A percentile compares a stretch with the other conserved stretches of the same genome.
Evolutionary conservation across 1,139 yeast genomes (phyloP).

Genomic region (Yamadazyma siamensis): DNA sequence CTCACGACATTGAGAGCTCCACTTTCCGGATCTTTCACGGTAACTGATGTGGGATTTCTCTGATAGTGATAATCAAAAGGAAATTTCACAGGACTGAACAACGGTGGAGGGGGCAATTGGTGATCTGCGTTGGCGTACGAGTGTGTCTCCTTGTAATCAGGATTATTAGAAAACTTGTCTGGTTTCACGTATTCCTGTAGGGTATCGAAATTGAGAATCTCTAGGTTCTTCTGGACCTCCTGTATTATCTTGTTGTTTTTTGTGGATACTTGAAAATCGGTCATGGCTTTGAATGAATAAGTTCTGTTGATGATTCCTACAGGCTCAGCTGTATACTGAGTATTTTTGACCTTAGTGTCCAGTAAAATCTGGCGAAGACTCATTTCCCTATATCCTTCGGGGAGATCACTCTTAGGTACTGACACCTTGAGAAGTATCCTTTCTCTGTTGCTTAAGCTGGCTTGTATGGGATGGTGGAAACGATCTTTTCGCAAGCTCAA

Average conservation of each 20-base stretch:
- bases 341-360: slow-evolving; percentile 13
- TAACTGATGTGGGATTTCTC: slow-evolving; percentile 49
- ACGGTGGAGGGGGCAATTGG: slow-evolving; percentile 84
- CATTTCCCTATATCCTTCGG: slow-evolving; percentile 45
- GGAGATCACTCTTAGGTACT: slow-evolving; percentile 54
- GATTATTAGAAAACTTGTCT: slow-evolving; percentile 30
- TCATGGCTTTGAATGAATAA: slow-evolving; percentile 77
- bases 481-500: slow-evolving; percentile 64
- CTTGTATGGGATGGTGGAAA: slow-evolving; percentile 78
- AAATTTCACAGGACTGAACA: slow-evolving; percentile 69
- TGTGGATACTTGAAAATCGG: slow-evolving; percentile 80
- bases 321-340: slow-evolving; percentile 49
- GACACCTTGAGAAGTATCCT: slow-evolving; percentile 67
- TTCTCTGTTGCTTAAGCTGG: slow-evolving; percentile 51
- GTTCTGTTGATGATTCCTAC: slow-evolving; percentile 68
- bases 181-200: slow-evolving; percentile 42
- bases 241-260: slow-evolving; percentile 51
- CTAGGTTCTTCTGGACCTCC: slow-evolving; percentile 24
- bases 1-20: slow-evolving; percentile 48
- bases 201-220: slow-evolving; percentile 26
- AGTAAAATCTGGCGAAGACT: slow-evolving; percentile 52
- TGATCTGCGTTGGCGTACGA: slow-evolving; percentile 43
- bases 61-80: slow-evolving; percentile 63
- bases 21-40: slow-evolving; percentile 60
- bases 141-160: slow-evolving; percentile 27